Percentiles rank a stretch among this genome's conserved stretches.
These are phyloP conservation scores for Tricholoma furcatifolium DNA, from an alignment of 768 basidiomycete genomes.

Conservation along the genomic window DNA sequence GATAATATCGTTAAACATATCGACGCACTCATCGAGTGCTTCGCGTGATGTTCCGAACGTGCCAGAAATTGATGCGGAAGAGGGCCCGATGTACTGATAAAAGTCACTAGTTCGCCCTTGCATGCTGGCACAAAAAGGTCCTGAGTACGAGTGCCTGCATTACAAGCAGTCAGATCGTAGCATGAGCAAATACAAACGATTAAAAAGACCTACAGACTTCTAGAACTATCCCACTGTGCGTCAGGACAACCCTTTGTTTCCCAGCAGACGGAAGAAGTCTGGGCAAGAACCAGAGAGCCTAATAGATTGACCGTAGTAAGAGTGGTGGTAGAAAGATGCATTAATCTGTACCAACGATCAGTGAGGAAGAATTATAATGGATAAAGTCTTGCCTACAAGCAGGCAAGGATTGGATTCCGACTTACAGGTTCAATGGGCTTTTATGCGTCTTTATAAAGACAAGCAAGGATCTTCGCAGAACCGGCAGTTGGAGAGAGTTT, in stretches of 20 bases:
- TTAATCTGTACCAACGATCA: background rate
- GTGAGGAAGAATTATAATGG: too few species aligned
- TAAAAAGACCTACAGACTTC: background rate
- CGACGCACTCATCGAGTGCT: background rate
- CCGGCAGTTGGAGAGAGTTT: too few species aligned
- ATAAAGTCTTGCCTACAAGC: too few species aligned
- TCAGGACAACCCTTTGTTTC: background rate
- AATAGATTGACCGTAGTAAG: background rate
- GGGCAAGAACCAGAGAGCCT: background rate
- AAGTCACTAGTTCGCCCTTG: background rate
- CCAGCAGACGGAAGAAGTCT: background rate
- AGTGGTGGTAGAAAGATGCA: background rate
- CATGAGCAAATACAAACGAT: too few species aligned
- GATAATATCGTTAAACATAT: background rate
- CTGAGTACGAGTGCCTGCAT: background rate
- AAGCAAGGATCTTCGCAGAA: too few species aligned
- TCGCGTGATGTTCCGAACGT: background rate
- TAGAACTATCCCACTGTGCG: background rate
- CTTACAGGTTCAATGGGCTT: too few species aligned
- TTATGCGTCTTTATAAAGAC: too few species aligned
- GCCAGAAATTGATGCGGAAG: background rate
- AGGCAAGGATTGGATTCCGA: too few species aligned
- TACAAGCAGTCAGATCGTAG: background rate
- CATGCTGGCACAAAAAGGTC: background rate
- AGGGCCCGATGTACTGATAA: background rate